Evolutionary conservation across 306 rosid species (phyloP).

Genomic region (Trifolium repens): DNA sequence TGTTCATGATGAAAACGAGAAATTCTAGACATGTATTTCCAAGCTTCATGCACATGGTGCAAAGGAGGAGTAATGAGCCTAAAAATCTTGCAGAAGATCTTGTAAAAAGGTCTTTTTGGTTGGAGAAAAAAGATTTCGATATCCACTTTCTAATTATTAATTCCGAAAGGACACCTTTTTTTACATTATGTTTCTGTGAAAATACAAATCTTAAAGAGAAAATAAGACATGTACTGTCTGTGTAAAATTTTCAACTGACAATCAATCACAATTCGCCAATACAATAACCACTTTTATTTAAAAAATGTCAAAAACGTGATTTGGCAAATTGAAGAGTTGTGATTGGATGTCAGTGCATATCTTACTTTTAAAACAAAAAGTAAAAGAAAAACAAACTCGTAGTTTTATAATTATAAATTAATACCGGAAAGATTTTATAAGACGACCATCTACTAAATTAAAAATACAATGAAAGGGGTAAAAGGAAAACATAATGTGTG

Average conservation of each 20-base stretch:
- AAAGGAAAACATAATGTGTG: neutral
- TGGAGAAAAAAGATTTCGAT: neutral
- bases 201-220: neutral
- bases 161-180: neutral
- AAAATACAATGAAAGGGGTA: neutral
- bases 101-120: neutral
- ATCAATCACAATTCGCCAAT: neutral
- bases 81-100: neutral
- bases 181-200: neutral
- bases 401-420: neutral
- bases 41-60: slow-evolving; percentile 26
- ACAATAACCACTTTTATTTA: too few species aligned
- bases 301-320: neutral
- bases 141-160: neutral
- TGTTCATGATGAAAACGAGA: slow-evolving; percentile 21
- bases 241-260: neutral
- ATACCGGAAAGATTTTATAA: neutral
- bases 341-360: neutral
- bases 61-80: slow-evolving; percentile 7
- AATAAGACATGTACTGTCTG: neutral
- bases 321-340: neutral
- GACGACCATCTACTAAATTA: neutral
- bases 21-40: slow-evolving; percentile 11
- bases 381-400: neutral
- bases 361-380: neutral